phyloP scores from a whole-genome alignment of 2,329 filamentous ascomycete species.

The Exophiala bonariae region DNA sequence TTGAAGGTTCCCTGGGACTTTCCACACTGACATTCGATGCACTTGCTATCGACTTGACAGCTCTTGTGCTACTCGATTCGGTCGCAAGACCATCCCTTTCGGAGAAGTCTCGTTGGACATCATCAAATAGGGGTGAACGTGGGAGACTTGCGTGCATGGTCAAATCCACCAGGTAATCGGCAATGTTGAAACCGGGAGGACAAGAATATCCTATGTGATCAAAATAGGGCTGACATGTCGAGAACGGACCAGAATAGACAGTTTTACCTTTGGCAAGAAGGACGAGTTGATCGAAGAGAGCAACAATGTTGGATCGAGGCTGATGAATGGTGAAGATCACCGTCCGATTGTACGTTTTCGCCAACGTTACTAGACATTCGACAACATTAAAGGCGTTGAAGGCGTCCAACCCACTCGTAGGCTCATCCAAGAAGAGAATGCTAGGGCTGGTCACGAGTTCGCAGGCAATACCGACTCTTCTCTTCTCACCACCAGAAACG shows the following conservation, averaged over 20 bases:
- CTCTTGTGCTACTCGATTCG: constrained; percentile 81
- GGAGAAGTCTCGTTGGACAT: constrained; percentile 56
- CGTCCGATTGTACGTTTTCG: constrained; percentile 94
- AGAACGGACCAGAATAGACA: constrained; percentile 91
- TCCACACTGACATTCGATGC: constrained; percentile 73
- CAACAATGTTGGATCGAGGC: constrained; percentile 95
- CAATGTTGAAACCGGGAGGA: constrained; percentile 96
- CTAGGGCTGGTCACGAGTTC: constrained; percentile 96
- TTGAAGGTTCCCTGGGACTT: constrained; percentile 61
- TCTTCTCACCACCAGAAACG: constrained; percentile 95
- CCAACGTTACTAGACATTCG: constrained; percentile 89
- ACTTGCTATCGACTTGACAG: constrained; percentile 88
- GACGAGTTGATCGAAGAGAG: constrained; percentile 91
- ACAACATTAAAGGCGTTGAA: constrained; percentile 98
- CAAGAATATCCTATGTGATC: constrained; percentile 89
- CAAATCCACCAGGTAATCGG: constrained; percentile 93
- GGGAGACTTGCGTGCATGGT: constrained; percentile 87
- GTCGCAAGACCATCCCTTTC: constrained; percentile 64
- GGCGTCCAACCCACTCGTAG: constrained; percentile 91
- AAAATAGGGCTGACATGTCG: constrained; percentile 87
- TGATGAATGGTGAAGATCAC: constrained; percentile 99
- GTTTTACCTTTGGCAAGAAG: constrained; percentile 84
- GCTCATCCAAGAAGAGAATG: constrained; percentile 95
- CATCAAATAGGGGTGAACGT: constrained; percentile 55
- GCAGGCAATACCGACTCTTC: constrained; percentile 93